Base-by-base conservation (phyloP, 2,329 filamentous ascomycete species). In the Exophiala dermatitidis region DNA sequence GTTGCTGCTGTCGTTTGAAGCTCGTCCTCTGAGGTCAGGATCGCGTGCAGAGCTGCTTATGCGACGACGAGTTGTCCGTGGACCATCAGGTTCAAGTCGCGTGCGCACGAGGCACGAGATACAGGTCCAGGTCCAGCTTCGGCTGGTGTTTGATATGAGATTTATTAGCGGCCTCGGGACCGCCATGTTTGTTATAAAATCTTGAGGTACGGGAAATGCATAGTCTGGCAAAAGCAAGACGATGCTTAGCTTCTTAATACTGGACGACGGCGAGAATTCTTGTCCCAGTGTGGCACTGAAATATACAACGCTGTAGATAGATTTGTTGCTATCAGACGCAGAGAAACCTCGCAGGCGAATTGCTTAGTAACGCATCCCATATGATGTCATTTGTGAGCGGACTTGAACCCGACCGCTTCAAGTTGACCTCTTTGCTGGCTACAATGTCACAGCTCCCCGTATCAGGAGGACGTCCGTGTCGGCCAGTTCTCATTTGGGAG, bases 31-130 rank as follows among this genome's bases (percentile, higher is more conserved):
- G 6, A 26, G 10, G 5, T 28, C 9, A 26, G 4, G 4, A 5
- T 4, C 4, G 38, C 3, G 10, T 5, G 12, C 19, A 26, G 12
- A 41, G 19, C 38, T 41, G 19, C 5, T 7, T 28, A 28, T 41
- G 12, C 4, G 10, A 5, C 38, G 38, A 26, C 19, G n/a, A 5
- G 5, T 41, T 33, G 64, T 64, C 2, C 49, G 45, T 7, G 63
- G 50, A 40, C 67, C 63, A 63, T 66, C 72, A 2, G 58, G 59
- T 2, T 66, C 66, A 26, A 62, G 64, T 49, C 69, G 68, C 36
- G 65, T 54, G n/a, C 71, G 55, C 9, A 62, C 53, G 4, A 65
- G 53, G 58, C 71, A 73, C 1, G 59, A 57, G 38, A 6, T 9
- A 26, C 38, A 41, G n/a, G 9, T 41, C 38, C 38, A 28, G 38